Evolutionary conservation across 805 yeast species (phyloP), one percentile per base, ranked within the genome.

Genomic region (Teunomyces cretensis): DNA sequence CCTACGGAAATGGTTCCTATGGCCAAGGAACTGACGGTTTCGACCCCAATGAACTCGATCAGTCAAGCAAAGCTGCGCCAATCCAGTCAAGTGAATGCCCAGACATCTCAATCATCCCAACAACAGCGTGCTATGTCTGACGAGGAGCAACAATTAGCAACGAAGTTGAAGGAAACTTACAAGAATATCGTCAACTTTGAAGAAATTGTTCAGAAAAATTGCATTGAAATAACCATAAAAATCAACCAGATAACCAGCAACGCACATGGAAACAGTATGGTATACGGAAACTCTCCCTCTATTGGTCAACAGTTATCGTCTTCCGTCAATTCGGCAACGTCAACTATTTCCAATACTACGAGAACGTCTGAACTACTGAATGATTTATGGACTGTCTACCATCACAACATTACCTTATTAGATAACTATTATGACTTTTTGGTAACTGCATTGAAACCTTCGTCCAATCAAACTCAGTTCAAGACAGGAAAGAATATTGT

Each of bases 401-500:
- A 81, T 59, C 78, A 81, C 51, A 84, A 84, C 59, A 72, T 82
- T 13, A 81, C 81, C 27, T 64, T 86, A 31, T 66, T 86, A 45
- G 87, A 86, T 60, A 79, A 84, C 54, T 86, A 86, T 57, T 81
- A 83, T 49, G 89, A 85, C 53, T 86, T 86, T 54, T 62, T 86
- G 33, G 75, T 84, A 11, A 83, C 86, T 14, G 88, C 91, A 1
- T 69, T 85, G 49, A 78, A 83, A 41, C 89, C 90, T 13, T 62
- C 75, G 5, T 70, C 80, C 3, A 70, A 68, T 48, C 67, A 68
- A 38, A 67, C 70, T 12, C 72, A 69, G 46, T 83, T 86, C 28
- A 83, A 81, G 58, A 81, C 90, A 2, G 94, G 94, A 2, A 82
- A 81, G 57, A 88, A 86, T 52, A 80, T 87, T 39, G 87, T 87